Evolutionary conservation across 805 yeast species (phyloP).

Genomic region (Monosporozyma unispora): DNA sequence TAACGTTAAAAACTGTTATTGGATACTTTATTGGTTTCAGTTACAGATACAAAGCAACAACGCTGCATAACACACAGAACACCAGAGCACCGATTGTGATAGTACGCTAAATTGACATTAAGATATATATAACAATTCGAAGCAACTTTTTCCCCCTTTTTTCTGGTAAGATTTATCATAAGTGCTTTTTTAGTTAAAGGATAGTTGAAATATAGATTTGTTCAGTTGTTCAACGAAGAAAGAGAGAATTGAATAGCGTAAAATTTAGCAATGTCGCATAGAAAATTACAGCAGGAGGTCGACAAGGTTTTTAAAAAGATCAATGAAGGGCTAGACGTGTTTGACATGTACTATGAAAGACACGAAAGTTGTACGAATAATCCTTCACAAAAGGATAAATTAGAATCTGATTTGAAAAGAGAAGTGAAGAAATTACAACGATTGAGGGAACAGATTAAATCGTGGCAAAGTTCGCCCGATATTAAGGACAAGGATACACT

Average conservation of each 20-base stretch:
- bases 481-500: constrained; percentile 82
- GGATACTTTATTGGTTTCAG: background rate
- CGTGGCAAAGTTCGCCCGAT: constrained; percentile 87
- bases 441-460: constrained; percentile 87
- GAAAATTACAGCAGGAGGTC: constrained; percentile 57
- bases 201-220: background rate
- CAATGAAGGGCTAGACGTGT: constrained; percentile 78
- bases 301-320: constrained; percentile 84
- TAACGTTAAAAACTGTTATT: background rate
- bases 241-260: too few relatives aligned
- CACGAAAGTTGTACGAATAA: constrained; percentile 64
- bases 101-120: background rate
- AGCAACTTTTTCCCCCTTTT: background rate
- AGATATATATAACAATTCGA: background rate
- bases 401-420: constrained; percentile 85
- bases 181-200: too few relatives aligned
- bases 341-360: constrained; percentile 81
- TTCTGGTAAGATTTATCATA: too few relatives aligned
- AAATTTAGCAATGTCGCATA: constrained; percentile 39
- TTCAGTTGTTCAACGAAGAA: background rate
- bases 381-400: constrained; percentile 85
- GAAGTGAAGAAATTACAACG: constrained; percentile 93
- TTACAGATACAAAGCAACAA: background rate
- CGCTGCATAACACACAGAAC: background rate
- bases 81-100: background rate